These are phyloP conservation scores for Pichia terricola DNA, from an alignment of 1,139 yeast genomes.

Conservation along the genomic window DNA sequence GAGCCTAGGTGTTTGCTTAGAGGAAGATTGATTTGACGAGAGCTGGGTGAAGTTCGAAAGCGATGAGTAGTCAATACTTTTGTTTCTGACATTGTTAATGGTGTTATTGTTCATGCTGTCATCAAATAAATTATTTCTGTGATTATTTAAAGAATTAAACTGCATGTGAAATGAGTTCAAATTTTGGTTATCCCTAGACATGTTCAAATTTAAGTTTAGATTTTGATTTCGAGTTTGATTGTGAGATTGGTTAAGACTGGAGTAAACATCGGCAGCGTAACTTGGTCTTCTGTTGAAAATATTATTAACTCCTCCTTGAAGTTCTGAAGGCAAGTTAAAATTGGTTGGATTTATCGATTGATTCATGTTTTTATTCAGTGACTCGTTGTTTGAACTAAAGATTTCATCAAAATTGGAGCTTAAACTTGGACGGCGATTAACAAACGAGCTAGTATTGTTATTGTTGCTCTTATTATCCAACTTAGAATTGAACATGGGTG, in stretches of 20 bases:
- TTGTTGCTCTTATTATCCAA: background rate
- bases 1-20: background rate
- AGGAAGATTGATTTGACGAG: background rate
- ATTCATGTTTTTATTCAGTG: background rate
- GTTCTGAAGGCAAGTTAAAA: constrained; percentile 46
- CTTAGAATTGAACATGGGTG: too few species aligned
- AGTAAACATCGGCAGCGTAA: constrained; percentile 50
- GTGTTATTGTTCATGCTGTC: constrained; percentile 14
- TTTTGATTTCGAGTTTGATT: background rate
- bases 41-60: background rate
- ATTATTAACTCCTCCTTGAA: constrained; percentile 56
- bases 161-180: constrained; percentile 5
- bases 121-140: constrained; percentile 7
- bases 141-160: constrained; percentile 4
- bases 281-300: constrained; percentile 57
- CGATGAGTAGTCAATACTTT: constrained; percentile 16
- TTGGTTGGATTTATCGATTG: constrained; percentile 3
- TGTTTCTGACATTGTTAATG: constrained; percentile 17
- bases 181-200: background rate
- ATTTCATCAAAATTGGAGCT: constrained; percentile 9
- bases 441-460: constrained; percentile 10
- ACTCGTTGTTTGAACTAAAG: constrained; percentile 8
- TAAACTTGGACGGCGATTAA: constrained; percentile 11
- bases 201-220: background rate
- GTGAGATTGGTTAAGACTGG: background rate